Evolutionary conservation across 306 rosid species (phyloP).

Genomic region (Purshia tridentata): DNA sequence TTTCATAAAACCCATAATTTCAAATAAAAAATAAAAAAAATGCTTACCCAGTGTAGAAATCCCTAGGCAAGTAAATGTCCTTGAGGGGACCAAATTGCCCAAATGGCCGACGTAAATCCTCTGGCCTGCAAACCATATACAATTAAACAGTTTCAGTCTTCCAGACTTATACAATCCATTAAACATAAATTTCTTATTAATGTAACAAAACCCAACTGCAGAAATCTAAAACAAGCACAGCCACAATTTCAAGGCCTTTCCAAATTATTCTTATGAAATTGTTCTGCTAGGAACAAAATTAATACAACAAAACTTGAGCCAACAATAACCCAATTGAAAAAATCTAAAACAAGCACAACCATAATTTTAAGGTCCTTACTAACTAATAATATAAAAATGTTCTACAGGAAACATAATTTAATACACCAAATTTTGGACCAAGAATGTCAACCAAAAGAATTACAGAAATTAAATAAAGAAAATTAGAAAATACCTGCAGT

Average conservation of each 20-base stretch:
- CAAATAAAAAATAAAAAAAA: not conserved
- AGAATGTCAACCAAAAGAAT: not conserved
- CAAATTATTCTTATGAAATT: not conserved
- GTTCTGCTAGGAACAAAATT: not conserved
- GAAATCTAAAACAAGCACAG: not conserved
- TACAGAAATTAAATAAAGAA: not conserved
- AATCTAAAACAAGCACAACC: not conserved
- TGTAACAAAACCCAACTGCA: not conserved
- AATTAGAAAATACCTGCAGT: conserved; percentile 53
- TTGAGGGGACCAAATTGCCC: conserved; percentile 73
- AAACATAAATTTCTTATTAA: not conserved
- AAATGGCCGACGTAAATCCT: conserved; percentile 69
- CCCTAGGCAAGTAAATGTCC: conserved; percentile 80
- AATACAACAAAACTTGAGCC: not conserved
- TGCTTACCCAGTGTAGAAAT: conserved; percentile 78
- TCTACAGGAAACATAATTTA: not conserved
- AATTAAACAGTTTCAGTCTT: not conserved
- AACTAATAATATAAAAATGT: not conserved
- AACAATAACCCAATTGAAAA: not conserved
- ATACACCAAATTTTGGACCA: not conserved
- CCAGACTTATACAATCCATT: not conserved
- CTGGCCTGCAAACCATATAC: conserved; percentile 45
- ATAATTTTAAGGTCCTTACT: not conserved
- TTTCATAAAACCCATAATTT: not conserved
- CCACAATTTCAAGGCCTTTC: not conserved